These are phyloP conservation scores for Aspergillus sp. DNA, from an alignment of 2,329 filamentous ascomycete species.

Conservation along the genomic window DNA sequence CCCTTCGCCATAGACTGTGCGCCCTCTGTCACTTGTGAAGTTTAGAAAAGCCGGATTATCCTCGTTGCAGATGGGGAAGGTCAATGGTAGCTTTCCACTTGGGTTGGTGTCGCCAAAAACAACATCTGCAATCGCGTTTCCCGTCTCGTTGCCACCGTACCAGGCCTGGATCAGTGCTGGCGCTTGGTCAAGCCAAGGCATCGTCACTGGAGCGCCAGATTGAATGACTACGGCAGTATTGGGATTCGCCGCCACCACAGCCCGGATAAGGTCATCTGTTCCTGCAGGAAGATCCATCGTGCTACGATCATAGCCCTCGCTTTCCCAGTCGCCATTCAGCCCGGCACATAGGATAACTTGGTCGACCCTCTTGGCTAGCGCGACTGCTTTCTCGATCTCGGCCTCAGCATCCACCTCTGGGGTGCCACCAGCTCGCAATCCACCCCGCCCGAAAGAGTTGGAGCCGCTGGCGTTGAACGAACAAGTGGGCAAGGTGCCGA, in stretches of 20 bases:
- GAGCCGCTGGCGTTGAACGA: constrained; percentile 56
- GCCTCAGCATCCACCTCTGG: constrained; percentile 64
- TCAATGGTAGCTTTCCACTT: constrained; percentile 73
- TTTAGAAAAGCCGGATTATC: no score
- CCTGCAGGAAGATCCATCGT: constrained; percentile 62
- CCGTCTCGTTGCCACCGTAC: constrained; percentile 87
- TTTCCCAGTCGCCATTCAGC: constrained; percentile 80
- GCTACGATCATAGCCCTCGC: constrained; percentile 68
- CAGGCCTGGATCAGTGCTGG: constrained; percentile 56
- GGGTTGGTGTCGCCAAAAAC: constrained; percentile 76
- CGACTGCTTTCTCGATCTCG: constrained; percentile 58
- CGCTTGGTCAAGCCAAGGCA: constrained; percentile 43
- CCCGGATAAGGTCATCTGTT: constrained; percentile 64
- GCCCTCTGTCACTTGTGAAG: no score
- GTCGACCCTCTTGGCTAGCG: constrained; percentile 70
- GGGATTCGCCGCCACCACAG: constrained; percentile 68
- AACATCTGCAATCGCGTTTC: constrained; percentile 78
- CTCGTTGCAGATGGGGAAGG: constrained; percentile 61
- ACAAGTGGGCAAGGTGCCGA: constrained; percentile 62
- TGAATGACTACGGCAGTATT: constrained; percentile 76
- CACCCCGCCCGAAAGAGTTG: constrained; percentile 61
- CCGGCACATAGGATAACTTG: constrained; percentile 80
- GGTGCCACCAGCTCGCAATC: constrained; percentile 66
- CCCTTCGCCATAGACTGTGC: no score
- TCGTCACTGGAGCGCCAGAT: constrained; percentile 70